Base-by-base conservation (phyloP, 768 basidiomycete species). In the Agaricus sinodeliciosus region DNA sequence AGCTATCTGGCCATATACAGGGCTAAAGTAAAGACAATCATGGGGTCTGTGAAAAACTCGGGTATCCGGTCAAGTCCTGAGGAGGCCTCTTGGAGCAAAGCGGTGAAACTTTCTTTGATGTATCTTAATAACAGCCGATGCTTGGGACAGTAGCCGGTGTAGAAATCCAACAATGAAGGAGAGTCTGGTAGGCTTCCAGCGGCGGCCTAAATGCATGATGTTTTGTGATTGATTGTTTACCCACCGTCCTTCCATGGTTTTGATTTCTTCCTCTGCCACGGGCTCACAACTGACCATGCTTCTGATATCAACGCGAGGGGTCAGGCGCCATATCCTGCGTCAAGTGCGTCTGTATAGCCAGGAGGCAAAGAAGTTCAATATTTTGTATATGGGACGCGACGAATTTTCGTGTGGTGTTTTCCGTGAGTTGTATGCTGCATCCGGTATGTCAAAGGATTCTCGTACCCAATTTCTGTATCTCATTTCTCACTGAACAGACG, bases 331-430 rank as follows among this genome's bases (percentile, higher is more conserved):
- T 22, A 19, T 25, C 3, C 13, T 13, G 28, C 31, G 27, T 15
- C 45, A 43, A 34, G 12, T 9, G 19, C 45, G 52, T 47, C 47
- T 25, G 26, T 31, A 11, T 22, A 47, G 40, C 12, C 52, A 56
- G 16, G 44, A 46, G 8, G 26, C 48, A 6, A 34, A 55, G 26
- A 59, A 57, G 4, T 86, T 90, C 63, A 78, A 82, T n/a, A 78
- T 96, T 39, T 75, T 96, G 5, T 95, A 91, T 66, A 80, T 91
- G 63, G 94, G 94, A 47, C 86, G 90, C 15, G 93, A 94, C 64
- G 80, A 84, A 60, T 95, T 95, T 66, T 95, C 93, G 1, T 87
- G 86, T 62, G 67, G 71, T 6, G 82, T 91, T 2, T 75, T 96
- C 45, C 67, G 77, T 48, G 74, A 84, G 51, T 66, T 95, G 1